Evolutionary conservation across 257 asterid species (phyloP).

Genomic region (Solanum lignicaule): DNA sequence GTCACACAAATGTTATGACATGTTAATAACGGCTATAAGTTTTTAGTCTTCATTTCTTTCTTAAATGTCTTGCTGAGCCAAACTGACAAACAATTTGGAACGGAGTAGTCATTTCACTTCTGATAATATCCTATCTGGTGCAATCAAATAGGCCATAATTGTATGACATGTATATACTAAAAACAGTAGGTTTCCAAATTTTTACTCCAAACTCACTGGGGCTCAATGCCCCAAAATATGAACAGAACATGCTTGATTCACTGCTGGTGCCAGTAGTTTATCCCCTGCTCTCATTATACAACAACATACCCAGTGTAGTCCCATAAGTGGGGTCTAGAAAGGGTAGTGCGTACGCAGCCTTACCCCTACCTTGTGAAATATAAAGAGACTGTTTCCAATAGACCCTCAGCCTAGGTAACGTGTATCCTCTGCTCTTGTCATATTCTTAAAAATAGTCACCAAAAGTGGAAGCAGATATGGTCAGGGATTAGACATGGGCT

Average conservation of each 20-base stretch:
- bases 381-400: not conserved
- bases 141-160: not conserved
- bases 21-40: too few relatives aligned
- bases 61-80: not conserved
- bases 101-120: not conserved
- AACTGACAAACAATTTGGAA: not conserved
- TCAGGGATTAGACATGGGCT: not conserved
- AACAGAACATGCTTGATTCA: not conserved
- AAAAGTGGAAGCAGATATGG: conserved; percentile 3
- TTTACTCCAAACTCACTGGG: not conserved
- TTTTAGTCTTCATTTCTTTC: not conserved
- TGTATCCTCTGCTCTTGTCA: not conserved
- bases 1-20: not conserved
- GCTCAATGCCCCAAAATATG: not conserved
- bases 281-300: not conserved
- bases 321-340: not conserved
- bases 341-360: not conserved
- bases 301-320: not conserved
- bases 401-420: not conserved
- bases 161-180: not conserved
- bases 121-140: not conserved
- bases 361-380: not conserved
- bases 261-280: not conserved
- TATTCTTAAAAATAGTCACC: not conserved
- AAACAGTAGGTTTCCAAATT: not conserved